These are phyloP conservation scores for Cyberlindnera petersonii DNA, from an alignment of 805 yeast genomes.

Conservation along the genomic window DNA sequence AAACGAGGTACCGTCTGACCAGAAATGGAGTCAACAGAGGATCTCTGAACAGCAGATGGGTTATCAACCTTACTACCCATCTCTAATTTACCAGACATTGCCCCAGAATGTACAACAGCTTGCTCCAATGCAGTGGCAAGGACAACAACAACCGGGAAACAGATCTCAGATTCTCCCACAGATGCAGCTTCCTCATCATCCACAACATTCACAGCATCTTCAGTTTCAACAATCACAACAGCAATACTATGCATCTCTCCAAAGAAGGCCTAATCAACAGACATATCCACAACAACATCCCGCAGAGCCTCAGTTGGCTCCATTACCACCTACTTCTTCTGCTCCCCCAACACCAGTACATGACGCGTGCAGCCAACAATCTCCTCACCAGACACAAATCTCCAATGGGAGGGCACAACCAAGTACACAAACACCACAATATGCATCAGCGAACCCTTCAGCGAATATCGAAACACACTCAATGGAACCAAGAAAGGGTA, in stretches of 20 bases:
- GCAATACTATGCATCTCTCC: neutral
- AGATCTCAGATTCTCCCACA: too few species aligned
- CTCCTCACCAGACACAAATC: neutral
- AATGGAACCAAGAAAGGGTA: neutral
- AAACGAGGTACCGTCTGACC: too few species aligned
- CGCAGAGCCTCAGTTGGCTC: too few species aligned
- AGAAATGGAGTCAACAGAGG: too few species aligned
- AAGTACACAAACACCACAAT: neutral
- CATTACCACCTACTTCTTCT: neutral
- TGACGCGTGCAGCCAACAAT: neutral
- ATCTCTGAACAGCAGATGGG: too few species aligned
- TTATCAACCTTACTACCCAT: too few species aligned
- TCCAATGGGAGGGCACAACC: neutral
- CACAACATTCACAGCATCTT: neutral
- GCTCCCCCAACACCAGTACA: neutral
- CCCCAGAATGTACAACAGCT: too few species aligned
- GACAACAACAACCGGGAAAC: too few species aligned
- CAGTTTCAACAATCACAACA: neutral
- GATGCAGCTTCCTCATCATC: too few species aligned
- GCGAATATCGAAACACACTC: neutral
- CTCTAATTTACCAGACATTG: too few species aligned
- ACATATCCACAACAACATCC: neutral
- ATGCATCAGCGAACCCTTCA: neutral
- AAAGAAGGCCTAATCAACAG: neutral
- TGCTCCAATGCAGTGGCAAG: too few species aligned